Evolutionary conservation across 2,329 filamentous ascomycete species (phyloP), one percentile per base, ranked within the genome.

Genomic region (Aureobasidium sp.): DNA sequence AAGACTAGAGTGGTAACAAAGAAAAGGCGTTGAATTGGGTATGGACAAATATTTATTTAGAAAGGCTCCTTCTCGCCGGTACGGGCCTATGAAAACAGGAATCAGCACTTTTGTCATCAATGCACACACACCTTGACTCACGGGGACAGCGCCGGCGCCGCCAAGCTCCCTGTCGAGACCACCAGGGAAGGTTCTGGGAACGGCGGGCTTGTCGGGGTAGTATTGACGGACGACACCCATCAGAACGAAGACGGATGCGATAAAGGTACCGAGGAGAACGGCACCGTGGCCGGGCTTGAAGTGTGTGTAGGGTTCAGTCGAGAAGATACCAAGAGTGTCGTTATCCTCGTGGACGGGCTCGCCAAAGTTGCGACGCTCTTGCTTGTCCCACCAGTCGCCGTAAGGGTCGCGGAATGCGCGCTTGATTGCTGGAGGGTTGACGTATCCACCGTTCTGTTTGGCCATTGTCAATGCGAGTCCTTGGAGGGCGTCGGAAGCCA

Each of bases 271-370:
- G 34, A 79, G 61, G 59, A 79, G 68, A 12, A 96, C 85, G 36
- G 83, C 77, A 63, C 87, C 90, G 75, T 87, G 92, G 66, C 84
- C 83, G 17, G 92, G 80, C 55, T 83, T 87, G 71, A 85, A 84
- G 82, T 94, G 93, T 62, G 87, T 94, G 79, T 99, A 97, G 71
- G 92, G 87, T 75, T 94, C 87, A 2, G 91, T 86, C 56, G 90
- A 88, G 78, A 99, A 93, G 67, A 96, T 88, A 69, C 92, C 92
- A 63, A 97, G 82, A 63, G 92, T 83, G 75, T 99, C 95, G 76
- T 97, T 89, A 76, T 99, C 94, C 77, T 99, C 95, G 76, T 99
- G 93, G 59, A 96, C 86, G 13, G 93, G 90, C 77, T 99, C 95
- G 76, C 92, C 92, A 74, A 90, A 97, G 82, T 99, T 97, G 71